Evolutionary conservation across 1,284 basidiomycete genomes (phyloP).

Genomic region (Pyrrhoderma lamaoense): DNA sequence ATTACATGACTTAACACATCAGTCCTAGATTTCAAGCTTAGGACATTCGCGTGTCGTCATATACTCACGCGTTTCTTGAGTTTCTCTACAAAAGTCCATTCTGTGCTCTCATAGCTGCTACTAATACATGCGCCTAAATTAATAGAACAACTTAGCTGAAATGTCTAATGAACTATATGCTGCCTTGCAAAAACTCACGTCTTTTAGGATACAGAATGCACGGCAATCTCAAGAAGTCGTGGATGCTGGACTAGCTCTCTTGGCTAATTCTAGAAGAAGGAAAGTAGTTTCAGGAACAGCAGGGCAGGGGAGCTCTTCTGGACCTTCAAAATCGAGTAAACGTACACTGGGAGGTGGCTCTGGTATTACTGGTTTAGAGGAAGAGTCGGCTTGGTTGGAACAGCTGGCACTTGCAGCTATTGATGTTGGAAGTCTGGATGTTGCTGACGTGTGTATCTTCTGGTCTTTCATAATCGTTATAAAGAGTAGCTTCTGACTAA

Average conservation of each 20-base stretch:
- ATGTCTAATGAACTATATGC: constrained; percentile 31
- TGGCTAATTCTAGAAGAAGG: constrained; percentile 38
- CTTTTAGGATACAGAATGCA: constrained; percentile 59
- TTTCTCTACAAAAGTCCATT: too few species aligned
- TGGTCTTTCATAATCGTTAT: constrained; percentile 15
- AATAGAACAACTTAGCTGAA: too few species aligned
- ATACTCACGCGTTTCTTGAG: too few species aligned
- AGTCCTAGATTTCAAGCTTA: too few species aligned
- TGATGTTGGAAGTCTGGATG: constrained; percentile 69
- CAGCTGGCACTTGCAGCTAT: constrained; percentile 84
- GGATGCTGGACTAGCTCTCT: constrained; percentile 50
- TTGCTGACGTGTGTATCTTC: constrained; percentile 69
- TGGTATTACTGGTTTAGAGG: not conserved
- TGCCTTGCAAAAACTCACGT: constrained; percentile 61
- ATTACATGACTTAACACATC: too few species aligned
- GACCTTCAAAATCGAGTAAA: constrained; percentile 5
- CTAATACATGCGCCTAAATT: too few species aligned
- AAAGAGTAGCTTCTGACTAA: constrained; percentile 21
- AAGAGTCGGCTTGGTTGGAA: constrained; percentile 77
- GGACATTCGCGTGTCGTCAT: too few species aligned
- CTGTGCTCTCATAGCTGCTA: too few species aligned
- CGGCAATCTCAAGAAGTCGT: constrained; percentile 69
- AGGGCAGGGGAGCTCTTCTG: constrained; percentile 38
- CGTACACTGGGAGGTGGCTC: not conserved
- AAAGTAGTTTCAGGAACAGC: constrained; percentile 37